Conservation (phyloP, 2,329 filamentous ascomycete species). For the Botrytis pseudocinerea region DNA sequence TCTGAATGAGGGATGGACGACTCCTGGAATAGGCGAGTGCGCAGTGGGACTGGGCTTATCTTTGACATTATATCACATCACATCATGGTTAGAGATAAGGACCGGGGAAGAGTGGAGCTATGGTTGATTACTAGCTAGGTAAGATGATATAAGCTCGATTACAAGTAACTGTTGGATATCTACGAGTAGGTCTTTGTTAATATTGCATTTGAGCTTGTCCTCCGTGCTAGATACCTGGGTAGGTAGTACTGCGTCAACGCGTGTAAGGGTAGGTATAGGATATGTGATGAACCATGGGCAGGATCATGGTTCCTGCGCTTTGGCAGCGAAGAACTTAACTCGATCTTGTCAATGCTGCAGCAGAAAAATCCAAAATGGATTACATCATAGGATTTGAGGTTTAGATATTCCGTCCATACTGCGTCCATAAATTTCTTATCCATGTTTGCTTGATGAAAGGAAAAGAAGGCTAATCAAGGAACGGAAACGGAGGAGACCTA, state of each 20-base stretch:
- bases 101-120: background rate
- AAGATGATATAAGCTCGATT: background rate
- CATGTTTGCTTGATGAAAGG: background rate
- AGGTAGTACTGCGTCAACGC: background rate
- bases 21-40: constrained; percentile 16
- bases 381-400: background rate
- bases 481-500: background rate
- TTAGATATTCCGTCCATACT: background rate
- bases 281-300: background rate
- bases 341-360: background rate
- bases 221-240: no score
- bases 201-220: background rate
- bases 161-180: background rate
- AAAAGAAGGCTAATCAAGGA: background rate
- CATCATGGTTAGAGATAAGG: background rate
- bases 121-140: background rate
- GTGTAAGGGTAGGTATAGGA: background rate
- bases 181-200: background rate
- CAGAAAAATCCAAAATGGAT: background rate
- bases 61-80: background rate
- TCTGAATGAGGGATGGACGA: background rate
- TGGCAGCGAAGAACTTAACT: background rate
- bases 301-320: background rate
- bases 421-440: background rate
- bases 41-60: background rate